These are phyloP conservation scores for Botrytis deweyae DNA, from an alignment of 2,329 filamentous ascomycete species.

Conservation along the genomic window DNA sequence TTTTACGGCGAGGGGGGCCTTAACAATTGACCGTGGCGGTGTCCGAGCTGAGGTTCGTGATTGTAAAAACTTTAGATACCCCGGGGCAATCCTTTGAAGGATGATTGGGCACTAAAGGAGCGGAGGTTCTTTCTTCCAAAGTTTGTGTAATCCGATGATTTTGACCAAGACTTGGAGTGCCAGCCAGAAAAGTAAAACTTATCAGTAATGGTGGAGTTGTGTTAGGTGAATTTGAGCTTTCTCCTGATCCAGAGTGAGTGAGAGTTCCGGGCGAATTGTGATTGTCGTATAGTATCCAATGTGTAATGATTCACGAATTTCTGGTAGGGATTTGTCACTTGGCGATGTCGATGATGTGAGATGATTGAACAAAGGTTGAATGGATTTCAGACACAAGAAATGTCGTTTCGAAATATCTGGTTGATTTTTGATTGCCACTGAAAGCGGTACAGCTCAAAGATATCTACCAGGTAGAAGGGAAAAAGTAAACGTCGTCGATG, in stretches of 20 bases:
- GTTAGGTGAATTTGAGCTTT: neutral
- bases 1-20: conserved; percentile 10
- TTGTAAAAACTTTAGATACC: neutral
- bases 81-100: conserved; percentile 14
- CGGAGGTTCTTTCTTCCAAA: neutral
- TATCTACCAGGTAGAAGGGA: neutral
- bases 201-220: neutral
- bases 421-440: neutral
- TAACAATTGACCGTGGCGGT: conserved; percentile 16
- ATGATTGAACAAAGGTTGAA: neutral
- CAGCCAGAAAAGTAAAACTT: neutral
- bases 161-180: neutral
- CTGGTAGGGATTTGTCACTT: conserved; percentile 3
- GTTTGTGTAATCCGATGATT: neutral
- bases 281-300: conserved; percentile 10
- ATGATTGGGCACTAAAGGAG: conserved; percentile 16
- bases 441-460: neutral
- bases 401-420: neutral
- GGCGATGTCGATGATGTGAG: conserved; percentile 6
- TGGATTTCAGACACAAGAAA: conserved; percentile 18
- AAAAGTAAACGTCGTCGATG: neutral
- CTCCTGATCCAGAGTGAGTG: conserved; percentile 3
- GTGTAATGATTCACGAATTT: conserved; percentile 12
- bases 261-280: conserved; percentile 5
- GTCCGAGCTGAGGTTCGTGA: conserved; percentile 3